Percentiles rank a stretch among this genome's conserved stretches.
Evolutionary conservation across 352 stramenopile species (phyloP).

Genomic region (Globisporangium takayamanum): DNA sequence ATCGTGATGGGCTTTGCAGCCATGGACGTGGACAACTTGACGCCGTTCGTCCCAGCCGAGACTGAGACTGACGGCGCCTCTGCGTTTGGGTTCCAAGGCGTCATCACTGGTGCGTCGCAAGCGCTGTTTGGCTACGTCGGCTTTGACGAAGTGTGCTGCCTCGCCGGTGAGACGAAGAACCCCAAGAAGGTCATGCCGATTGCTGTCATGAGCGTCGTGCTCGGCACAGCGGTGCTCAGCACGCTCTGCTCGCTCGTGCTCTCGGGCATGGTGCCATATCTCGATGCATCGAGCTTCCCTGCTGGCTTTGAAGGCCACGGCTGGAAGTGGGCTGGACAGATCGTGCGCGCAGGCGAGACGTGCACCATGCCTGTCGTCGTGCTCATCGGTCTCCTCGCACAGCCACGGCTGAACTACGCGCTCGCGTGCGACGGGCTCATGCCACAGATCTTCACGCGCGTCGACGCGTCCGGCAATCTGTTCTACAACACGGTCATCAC

Average conservation of each 20-base stretch:
- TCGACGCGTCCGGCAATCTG: constrained; percentile 71
- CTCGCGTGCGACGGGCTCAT: constrained; percentile 92
- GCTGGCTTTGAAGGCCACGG: constrained; percentile 41
- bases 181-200: constrained; percentile 72
- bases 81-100: constrained; percentile 44
- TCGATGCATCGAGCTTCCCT: constrained; percentile 37
- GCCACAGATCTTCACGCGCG: constrained; percentile 78
- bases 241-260: constrained; percentile 80
- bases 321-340: constrained; percentile 35
- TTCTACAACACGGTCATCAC: constrained; percentile 74
- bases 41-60: constrained; percentile 66
- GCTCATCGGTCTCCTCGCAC: constrained; percentile 91
- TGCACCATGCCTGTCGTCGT: constrained; percentile 93
- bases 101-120: constrained; percentile 79
- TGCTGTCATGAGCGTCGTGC: constrained; percentile 73
- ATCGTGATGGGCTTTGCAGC: constrained; percentile 78
- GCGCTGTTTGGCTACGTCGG: constrained; percentile 93
- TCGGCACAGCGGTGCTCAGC: constrained; percentile 61
- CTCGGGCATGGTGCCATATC: constrained; percentile 64
- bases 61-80: constrained; percentile 14
- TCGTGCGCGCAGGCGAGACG: constrained; percentile 53
- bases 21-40: constrained; percentile 73
- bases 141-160: constrained; percentile 92
- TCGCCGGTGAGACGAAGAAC: constrained; percentile 78
- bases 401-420: constrained; percentile 91